Evolutionary conservation across 2,329 filamentous ascomycete genomes (phyloP), one percentile per base, ranked within the genome.

Genomic region (Nakataea oryzae): DNA sequence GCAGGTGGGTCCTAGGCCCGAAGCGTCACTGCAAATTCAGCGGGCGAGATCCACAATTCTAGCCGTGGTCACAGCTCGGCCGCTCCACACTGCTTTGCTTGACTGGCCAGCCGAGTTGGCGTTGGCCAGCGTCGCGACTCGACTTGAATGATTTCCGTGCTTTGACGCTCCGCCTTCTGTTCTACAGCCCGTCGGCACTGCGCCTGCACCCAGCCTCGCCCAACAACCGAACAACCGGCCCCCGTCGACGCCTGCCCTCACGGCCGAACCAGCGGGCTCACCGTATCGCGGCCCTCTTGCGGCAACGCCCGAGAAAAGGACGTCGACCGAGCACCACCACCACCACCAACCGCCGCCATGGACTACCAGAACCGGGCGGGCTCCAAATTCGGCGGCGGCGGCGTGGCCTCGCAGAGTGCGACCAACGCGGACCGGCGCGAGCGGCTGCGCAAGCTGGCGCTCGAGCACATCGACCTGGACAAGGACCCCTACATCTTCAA

Each of bases 401-500:
- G 95, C 75, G 93, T 97, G 69, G 95, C 95, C 74, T 97, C 93
- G 7, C 86, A 91, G 72, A 93, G 89, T 70, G 91, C 92, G 63
- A 96, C 92, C 65, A 97, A 97, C 76, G 93, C 95, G 67, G 95
- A 97, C 83, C 91, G 95, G 64, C 91, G 95, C 74, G 95, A 99
- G 76, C 93, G 95, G 66, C 88, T 99, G 54, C 92, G 93, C 75
- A 97, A 97, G 80, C 92, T 99, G 72, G 95, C 95, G 63, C 90
- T 99, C 72, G 95, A 99, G 79, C 96, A 92, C 62, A 99, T 99
- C 81, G 93, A 97, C 79, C 90, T 97, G 66, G 95, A 97, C 78
- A 97, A 97, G 79, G 95, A 99, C 78, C 95, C 95, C 0, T 99
- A 97, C 84, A 97, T 97, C 81, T 99, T 99, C 87, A 96, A 96